These are phyloP conservation scores for Xylaria hypoxylon DNA, from an alignment of 2,329 filamentous ascomycete genomes.

Conservation along the genomic window DNA sequence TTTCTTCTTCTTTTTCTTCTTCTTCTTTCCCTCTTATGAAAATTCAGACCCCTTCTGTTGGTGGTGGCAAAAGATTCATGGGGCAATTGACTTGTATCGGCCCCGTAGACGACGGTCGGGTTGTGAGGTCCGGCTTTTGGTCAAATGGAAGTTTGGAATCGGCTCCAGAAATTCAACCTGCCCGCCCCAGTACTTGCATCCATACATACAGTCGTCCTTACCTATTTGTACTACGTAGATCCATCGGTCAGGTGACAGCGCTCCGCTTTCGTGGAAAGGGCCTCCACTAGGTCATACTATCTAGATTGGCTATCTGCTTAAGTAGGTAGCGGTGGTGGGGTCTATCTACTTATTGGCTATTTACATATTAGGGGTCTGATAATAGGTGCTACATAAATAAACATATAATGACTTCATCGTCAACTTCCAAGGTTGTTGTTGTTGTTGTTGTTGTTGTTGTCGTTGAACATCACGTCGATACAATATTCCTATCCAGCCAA, in stretches of 20 bases:
- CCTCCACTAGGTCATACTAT: too few species aligned
- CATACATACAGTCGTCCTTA: too few species aligned
- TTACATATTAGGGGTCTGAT: too few species aligned
- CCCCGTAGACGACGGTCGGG: not conserved
- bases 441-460: too few species aligned
- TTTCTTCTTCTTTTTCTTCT: not conserved
- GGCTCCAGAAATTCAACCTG: conserved; percentile 2
- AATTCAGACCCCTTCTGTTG: not conserved
- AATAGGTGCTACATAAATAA: too few species aligned
- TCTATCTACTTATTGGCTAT: too few species aligned
- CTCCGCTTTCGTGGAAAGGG: conserved; percentile 30
- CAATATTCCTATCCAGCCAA: not conserved
- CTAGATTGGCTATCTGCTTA: too few species aligned
- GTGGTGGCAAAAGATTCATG: too few species aligned
- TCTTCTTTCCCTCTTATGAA: not conserved
- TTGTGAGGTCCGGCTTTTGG: not conserved
- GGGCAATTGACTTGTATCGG: not conserved
- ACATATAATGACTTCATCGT: conserved; percentile 8
- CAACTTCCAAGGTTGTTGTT: too few species aligned
- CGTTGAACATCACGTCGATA: not conserved
- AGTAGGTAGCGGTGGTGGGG: too few species aligned
- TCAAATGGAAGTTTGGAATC: not conserved
- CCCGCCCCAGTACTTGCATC: too few species aligned
- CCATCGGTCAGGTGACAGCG: conserved; percentile 32
- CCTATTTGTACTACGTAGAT: too few species aligned